These are phyloP conservation scores for Candida ponderosae DNA, from an alignment of 805 yeast species.

Conservation along the genomic window DNA sequence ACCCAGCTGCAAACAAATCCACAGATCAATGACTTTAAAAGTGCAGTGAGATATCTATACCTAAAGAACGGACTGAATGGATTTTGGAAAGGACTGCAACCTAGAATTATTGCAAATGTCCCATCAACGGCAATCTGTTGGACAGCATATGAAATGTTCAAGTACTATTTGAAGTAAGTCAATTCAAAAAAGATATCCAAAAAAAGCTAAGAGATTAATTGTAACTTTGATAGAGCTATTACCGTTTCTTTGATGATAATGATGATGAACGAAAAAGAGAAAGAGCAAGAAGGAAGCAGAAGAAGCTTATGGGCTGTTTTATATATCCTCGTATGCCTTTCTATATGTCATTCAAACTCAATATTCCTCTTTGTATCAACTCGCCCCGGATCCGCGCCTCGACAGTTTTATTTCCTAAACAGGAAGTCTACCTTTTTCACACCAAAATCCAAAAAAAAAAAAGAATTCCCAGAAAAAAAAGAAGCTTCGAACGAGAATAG, in stretches of 20 bases:
- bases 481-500: background rate
- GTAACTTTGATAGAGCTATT: too few species aligned
- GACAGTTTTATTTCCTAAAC: background rate
- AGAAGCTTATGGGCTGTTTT: too few species aligned
- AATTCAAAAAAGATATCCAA: background rate
- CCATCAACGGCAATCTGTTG: slow-evolving; percentile 96
- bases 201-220: too few species aligned
- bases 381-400: background rate
- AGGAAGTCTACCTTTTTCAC: background rate
- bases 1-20: slow-evolving; percentile 68
- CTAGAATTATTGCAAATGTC: slow-evolving; percentile 86
- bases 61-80: slow-evolving; percentile 53
- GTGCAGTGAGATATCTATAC: slow-evolving; percentile 66
- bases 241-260: too few species aligned
- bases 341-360: background rate
- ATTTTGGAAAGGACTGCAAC: slow-evolving; percentile 78
- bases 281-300: too few species aligned
- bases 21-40: slow-evolving; percentile 50
- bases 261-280: too few species aligned
- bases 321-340: too few species aligned
- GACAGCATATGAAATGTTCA: slow-evolving; percentile 98
- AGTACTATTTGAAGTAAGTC: slow-evolving; percentile 30
- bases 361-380: background rate
- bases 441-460: background rate
- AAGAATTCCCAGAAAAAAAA: background rate